Evolutionary conservation across 768 basidiomycete genomes (phyloP), one percentile per base, ranked within the genome.

Genomic region (Tricholoma sp.): DNA sequence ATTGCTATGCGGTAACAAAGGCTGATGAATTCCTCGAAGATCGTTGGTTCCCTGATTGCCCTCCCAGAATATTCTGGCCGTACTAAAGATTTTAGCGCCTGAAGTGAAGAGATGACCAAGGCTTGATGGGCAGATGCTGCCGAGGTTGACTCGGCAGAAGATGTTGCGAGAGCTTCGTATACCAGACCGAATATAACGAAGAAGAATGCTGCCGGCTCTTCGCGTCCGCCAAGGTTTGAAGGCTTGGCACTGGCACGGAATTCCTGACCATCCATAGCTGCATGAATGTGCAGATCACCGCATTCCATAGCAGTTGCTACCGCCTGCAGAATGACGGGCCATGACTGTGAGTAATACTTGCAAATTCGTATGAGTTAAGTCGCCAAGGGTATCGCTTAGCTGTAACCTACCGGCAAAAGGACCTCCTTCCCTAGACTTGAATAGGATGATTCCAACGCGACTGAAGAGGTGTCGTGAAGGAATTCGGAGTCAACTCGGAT

Each of bases 121-220:
- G 74, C 71, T 50, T 78, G 74, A 5, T 79, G 80, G 9, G 74
- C 62, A 10, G 76, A 66, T 5, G 74, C 68, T 0, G 71, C 61
- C 1, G 76, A 69, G 4, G 80, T 79, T 0, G 83, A 75, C 55
- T 91, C 83, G 0, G 85, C 72, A 1, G 87, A 83, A 3, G 88
- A 81, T 0, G 81, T 77, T 0, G 83, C 83, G 6, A 98, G 74
- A 0, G 91, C 86, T 67, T 98, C 96, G 63, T 89, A 99, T 0
- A 96, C 86, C n/a, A 98, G 81, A 10, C 96, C 95, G 67, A 96
- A 98, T 4, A 97, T 67, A 10, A 91, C 81, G 72, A 87, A 94
- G 74, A 98, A 99, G 71, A 91, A 85, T 10, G 84, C 79, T 0
- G 87, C 79, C 2, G 93, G 90, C 57, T 92, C 89, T 12, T 78